A percentile compares a stretch with the other conserved stretches of the same genome.
phyloP scores from a whole-genome alignment of 495 filamentous ascomycete genomes.

The Lentithecium fluviatile region DNA sequence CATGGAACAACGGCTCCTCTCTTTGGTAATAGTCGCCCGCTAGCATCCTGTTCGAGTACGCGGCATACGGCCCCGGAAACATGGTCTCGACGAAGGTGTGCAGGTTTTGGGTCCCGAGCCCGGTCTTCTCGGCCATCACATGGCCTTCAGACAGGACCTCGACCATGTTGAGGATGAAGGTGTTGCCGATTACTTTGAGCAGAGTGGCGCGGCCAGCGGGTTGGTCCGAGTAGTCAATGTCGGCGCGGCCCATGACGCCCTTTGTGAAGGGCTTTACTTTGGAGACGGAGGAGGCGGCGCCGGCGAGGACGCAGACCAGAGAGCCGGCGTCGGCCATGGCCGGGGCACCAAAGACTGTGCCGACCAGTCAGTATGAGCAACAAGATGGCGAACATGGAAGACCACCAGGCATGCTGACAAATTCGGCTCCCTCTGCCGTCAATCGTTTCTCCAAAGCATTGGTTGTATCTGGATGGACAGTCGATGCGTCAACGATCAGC shows the following conservation, averaged over 20 bases:
- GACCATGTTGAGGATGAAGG: constrained; percentile 80
- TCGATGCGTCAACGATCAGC: constrained; percentile 82
- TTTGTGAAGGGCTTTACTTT: constrained; percentile 71
- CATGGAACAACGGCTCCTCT: constrained; percentile 79
- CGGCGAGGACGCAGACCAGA: constrained; percentile 75
- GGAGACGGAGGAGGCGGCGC: constrained; percentile 58
- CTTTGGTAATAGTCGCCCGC: constrained; percentile 69
- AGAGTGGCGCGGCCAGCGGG: constrained; percentile 57
- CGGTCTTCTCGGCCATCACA: constrained; percentile 75
- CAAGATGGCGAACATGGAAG: constrained; percentile 8
- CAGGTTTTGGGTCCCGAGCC: constrained; percentile 67
- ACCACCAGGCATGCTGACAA: constrained; percentile 71
- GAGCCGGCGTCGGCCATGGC: constrained; percentile 73
- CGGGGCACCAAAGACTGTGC: constrained; percentile 72
- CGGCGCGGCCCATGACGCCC: constrained; percentile 70
- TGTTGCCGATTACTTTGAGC: constrained; percentile 84
- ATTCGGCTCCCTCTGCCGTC: constrained; percentile 59
- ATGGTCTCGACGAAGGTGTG: constrained; percentile 66
- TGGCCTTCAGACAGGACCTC: constrained; percentile 74
- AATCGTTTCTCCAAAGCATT: constrained; percentile 58
- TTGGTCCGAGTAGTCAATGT: constrained; percentile 69
- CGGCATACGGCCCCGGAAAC: constrained; percentile 63
- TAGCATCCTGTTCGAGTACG: constrained; percentile 72
- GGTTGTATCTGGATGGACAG: constrained; percentile 81
- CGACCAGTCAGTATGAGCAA: neutral